Evolutionary conservation across 257 asterid genomes (phyloP), one percentile per base, ranked within the genome.

Genomic region (Penstemon davidsonii): DNA sequence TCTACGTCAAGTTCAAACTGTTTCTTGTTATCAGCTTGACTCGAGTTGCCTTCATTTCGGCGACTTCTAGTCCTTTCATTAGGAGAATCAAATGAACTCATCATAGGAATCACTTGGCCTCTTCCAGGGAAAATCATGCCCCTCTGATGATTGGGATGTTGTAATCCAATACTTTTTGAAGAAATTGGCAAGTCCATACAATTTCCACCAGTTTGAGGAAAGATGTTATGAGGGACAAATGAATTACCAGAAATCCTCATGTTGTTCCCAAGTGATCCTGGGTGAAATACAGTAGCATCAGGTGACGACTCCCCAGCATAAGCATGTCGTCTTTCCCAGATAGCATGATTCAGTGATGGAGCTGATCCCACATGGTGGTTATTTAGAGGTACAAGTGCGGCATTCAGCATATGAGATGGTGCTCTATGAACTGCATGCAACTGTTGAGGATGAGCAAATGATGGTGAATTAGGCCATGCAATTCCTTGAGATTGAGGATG

Each of bases 1-100:
- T 91, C 99, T 46, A 94, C 12, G 73, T 91, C 99, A 60, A 94
- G 97, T 82, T 94, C 99, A 84, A 94, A 94, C 80, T 94, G 99
- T 73, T 88, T 94, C 83, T 90, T 94, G 82, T 81, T 93, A 74
- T 91, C 97, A 61, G 83, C 62, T 74, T 88, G 99, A 67, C 80
- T 82, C 1, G 85, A 77, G 77, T 75, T 82, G 74, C 93, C 83
- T 72, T 91, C 99, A 71, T 64, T 83, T 74, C 97, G 82, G 72
- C 96, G 96, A 66, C 58, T 83, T 79, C 99, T 84, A 45, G 77
- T 72, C 75, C 99, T 87, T 78, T 91, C 99, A 79, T 70, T 87
- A 38, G 99, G 95, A 84, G 97, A 88, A 75, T 86, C 99, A 75
- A 87, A 86, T 18, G 96, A 74, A 81, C 73, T 81, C 85, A 91